phyloP scores from a whole-genome alignment of 2,329 filamentous ascomycete species.

The Colletotrichum noveboracense region DNA sequence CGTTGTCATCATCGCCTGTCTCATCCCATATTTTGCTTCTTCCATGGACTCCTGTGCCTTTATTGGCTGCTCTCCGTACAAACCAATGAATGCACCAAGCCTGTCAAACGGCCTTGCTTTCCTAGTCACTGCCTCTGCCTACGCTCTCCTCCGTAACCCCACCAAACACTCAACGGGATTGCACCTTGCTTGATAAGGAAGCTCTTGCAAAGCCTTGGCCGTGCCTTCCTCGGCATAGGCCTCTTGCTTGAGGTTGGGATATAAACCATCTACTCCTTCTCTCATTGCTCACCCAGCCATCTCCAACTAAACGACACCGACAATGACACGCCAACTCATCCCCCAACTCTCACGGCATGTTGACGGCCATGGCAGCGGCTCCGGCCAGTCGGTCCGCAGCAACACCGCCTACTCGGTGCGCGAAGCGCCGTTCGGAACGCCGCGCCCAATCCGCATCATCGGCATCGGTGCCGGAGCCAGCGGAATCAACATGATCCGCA shows the following conservation, averaged over 20 bases:
- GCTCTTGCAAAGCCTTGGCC: background rate
- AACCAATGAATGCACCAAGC: background rate
- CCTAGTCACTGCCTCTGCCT: background rate
- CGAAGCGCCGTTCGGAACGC: constrained; percentile 18
- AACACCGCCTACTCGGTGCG: constrained; percentile 8
- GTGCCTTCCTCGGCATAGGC: background rate
- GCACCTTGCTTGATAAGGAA: background rate
- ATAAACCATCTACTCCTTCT: constrained; percentile 6
- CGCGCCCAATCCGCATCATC: constrained; percentile 18
- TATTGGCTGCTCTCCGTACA: constrained; percentile 3
- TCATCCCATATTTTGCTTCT: background rate
- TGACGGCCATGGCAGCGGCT: constrained; percentile 11
- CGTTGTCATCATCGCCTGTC: background rate
- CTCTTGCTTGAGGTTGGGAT: background rate
- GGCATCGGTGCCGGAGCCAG: constrained; percentile 22
- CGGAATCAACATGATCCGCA: constrained; percentile 37
- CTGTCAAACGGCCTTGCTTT: background rate
- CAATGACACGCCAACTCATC: constrained; percentile 20
- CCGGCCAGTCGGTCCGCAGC: background rate
- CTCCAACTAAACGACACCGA: background rate
- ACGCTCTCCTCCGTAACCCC: background rate
- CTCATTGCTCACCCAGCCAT: background rate
- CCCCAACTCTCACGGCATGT: constrained; percentile 22
- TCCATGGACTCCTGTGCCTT: background rate
- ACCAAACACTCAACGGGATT: background rate